These are phyloP conservation scores for Dichomitus squalens DNA, from an alignment of 1,284 basidiomycete genomes.

Conservation along the genomic window DNA sequence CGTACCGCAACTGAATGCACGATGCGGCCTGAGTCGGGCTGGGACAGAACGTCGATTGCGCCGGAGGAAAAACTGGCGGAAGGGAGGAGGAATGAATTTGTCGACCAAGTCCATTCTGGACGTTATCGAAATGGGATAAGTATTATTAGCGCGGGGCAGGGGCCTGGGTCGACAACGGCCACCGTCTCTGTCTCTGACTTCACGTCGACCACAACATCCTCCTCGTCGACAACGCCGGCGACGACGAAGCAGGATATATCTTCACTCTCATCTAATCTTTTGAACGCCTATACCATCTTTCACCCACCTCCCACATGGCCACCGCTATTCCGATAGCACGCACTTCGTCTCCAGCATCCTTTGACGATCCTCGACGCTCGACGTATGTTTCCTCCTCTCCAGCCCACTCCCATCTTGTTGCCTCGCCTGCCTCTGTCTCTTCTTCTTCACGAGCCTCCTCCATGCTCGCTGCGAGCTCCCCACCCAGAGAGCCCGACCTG, in stretches of 20 bases:
- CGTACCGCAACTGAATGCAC: background rate
- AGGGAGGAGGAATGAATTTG: background rate
- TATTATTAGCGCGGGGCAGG: background rate
- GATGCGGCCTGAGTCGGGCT: background rate
- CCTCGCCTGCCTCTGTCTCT: conserved; percentile 20
- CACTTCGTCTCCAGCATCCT: conserved; percentile 27
- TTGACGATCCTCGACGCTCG: conserved; percentile 28
- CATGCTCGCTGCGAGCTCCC: conserved; percentile 32
- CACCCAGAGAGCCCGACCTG: conserved; percentile 19
- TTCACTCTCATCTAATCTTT: background rate
- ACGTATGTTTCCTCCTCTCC: conserved; percentile 27
- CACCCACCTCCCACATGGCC: conserved; percentile 16
- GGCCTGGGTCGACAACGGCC: background rate
- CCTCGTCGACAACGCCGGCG: conserved; percentile 17
- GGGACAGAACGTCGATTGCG: too few relatives aligned
- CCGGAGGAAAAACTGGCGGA: background rate
- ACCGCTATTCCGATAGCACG: conserved; percentile 25
- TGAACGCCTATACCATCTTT: background rate
- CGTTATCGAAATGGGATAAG: background rate
- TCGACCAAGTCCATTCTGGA: background rate
- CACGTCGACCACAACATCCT: background rate
- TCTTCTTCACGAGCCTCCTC: conserved; percentile 41
- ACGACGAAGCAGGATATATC: conserved; percentile 8
- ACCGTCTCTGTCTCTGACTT: background rate
- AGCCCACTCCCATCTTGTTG: conserved; percentile 28